A percentile compares a stretch with the other conserved stretches of the same genome.
These are phyloP conservation scores for Oryza coarctata DNA, from an alignment of 176 grass and related monocot genomes.

Conservation along the genomic window DNA sequence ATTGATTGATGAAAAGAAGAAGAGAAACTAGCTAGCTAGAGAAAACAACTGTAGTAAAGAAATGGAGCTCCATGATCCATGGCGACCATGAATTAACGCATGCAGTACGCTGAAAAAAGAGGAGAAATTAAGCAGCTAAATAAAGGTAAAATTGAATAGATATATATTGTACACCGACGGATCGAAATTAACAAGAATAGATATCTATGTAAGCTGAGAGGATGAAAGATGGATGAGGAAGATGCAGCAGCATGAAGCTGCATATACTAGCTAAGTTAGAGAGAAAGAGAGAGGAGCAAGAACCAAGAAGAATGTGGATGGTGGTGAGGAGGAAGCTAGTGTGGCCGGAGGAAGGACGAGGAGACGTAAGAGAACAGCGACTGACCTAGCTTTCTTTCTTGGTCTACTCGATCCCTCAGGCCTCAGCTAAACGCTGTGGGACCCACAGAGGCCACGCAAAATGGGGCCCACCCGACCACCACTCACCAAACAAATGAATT, in stretches of 20 bases:
- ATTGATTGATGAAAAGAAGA: not conserved
- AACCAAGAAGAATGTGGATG: not conserved
- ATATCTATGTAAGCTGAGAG: too few relatives aligned
- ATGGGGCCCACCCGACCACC: not conserved
- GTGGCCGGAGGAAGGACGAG: not conserved
- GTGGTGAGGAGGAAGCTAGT: not conserved
- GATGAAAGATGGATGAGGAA: not conserved
- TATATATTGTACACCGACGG: not conserved
- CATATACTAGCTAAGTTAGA: not conserved
- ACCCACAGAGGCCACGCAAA: not conserved
- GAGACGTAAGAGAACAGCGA: constrained; percentile 65
- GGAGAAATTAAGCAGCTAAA: not conserved
- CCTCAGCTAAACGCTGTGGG: not conserved
- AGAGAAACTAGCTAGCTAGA: not conserved
- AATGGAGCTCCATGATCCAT: constrained; percentile 15
- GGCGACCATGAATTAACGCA: not conserved
- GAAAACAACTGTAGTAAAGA: constrained; percentile 9
- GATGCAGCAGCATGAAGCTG: not conserved
- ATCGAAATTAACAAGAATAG: not conserved
- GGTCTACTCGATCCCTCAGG: not conserved
- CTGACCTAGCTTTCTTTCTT: not conserved
- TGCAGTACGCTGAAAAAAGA: not conserved
- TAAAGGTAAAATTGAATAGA: not conserved
- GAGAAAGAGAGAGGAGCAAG: not conserved
- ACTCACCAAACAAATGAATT: not conserved